Evolutionary conservation across 371 early-diverging fungal genomes (phyloP), one percentile per base, ranked within the genome.

Genomic region (Saksenaea oblongispora): DNA sequence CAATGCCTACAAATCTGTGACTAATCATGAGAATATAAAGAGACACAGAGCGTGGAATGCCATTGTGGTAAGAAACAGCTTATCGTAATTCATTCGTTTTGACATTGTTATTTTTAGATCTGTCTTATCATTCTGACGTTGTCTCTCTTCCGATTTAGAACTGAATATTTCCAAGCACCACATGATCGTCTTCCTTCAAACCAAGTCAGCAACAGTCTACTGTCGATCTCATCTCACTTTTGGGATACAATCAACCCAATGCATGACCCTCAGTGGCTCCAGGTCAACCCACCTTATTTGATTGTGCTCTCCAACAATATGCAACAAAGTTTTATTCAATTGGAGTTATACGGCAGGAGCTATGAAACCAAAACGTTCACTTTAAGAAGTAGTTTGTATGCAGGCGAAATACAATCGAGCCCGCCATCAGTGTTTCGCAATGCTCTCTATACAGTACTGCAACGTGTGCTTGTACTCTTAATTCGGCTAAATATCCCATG

Each of bases 161-260:
- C 26, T 9, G 34, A 51, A 4, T 28, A 13, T n/a, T 51, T 34
- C 10, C 35, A 58, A 34, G 59, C 24, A 14, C 27, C 24, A 13
- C 15, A 47, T 15, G 35, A 51, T n/a, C 10, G 14, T 13, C 22
- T 28, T 26, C 51, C 17, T 22, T 51, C 51, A 34, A 36, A 34
- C 13, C 51, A 44, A 17, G 36, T 58, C 17, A 31, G 35, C 28
- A 27, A 36, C n/a, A 59, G 9, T 13, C 59, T 31, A 24, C 54
- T 59, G 27, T 51, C 47, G 31, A 44, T 57, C 24, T 54, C 56
- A 1, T 59, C 70, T 22, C 66, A 72, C 34, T 76, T 76, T 31
- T 76, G 76, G 76, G 58, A 73, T 9, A 66, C 63, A 17, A 64
- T 76, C 8, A 76, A 70, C 22, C 76, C 73, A 14, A 44, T 68